Evolutionary conservation across 1,284 basidiomycete species (phyloP).

Genomic region (Puccinia polysora): DNA sequence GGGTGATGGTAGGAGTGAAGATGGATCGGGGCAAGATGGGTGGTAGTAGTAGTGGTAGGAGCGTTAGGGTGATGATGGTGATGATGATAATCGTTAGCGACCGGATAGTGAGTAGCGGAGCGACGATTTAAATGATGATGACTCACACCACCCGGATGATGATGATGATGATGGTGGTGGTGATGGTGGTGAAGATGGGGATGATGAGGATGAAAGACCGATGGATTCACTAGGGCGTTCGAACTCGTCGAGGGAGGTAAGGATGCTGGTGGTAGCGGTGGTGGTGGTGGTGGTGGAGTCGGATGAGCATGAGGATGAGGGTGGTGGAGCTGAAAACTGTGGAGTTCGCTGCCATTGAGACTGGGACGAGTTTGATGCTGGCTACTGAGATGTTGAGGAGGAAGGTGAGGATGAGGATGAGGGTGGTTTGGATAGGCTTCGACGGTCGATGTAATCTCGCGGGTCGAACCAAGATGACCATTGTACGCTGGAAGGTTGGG

Average conservation of each 20-base stretch:
- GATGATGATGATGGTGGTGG: not conserved
- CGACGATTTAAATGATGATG: not conserved
- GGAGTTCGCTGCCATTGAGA: not conserved
- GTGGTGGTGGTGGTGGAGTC: slow-evolving; percentile 41
- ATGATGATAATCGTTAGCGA: not conserved
- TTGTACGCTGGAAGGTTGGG: not conserved
- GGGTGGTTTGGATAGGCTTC: too few species aligned
- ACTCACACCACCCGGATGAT: not conserved
- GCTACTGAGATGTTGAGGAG: not conserved
- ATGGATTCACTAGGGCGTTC: slow-evolving; percentile 14
- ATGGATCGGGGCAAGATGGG: slow-evolving; percentile 40
- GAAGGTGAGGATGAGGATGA: not conserved
- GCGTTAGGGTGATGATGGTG: slow-evolving; percentile 53
- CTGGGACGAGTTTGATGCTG: too few species aligned
- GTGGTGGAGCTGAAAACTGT: not conserved
- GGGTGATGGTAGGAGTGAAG: too few species aligned
- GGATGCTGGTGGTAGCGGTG: not conserved
- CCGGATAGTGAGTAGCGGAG: not conserved
- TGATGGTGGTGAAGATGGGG: slow-evolving; percentile 27
- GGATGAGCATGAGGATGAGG: slow-evolving; percentile 39
- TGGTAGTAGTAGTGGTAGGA: slow-evolving; percentile 41
- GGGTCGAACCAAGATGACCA: too few species aligned
- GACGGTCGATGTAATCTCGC: too few species aligned
- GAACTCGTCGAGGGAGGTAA: not conserved
- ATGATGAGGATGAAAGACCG: slow-evolving; percentile 46